Evolutionary conservation across 805 yeast species (phyloP).

Genomic region (Spathaspora girioi): DNA sequence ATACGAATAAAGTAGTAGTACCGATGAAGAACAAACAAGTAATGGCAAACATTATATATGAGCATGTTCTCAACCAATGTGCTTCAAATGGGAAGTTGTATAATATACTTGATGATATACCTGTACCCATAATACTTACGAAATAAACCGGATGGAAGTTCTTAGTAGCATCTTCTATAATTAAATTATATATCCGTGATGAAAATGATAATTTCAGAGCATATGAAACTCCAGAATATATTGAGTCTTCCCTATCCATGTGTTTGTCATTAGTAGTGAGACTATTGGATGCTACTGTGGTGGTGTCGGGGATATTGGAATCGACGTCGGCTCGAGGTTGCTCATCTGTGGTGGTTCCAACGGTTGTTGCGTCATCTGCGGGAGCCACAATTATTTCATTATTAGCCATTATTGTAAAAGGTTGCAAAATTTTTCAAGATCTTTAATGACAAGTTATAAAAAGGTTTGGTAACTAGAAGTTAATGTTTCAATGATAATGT

Average conservation of each 20-base stretch:
- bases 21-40: constrained; percentile 47
- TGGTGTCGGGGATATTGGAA: not conserved
- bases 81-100: constrained; percentile 64
- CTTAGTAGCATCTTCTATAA: constrained; percentile 6
- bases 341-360: not conserved
- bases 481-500: not conserved
- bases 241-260: constrained; percentile 7
- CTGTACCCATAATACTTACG: constrained; percentile 82
- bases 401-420: not conserved
- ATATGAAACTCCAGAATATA: constrained; percentile 3
- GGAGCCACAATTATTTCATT: not conserved
- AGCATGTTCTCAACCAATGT: constrained; percentile 53
- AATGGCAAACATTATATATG: constrained; percentile 60
- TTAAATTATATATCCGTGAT: not conserved
- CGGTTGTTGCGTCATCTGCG: not conserved
- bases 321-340: not conserved
- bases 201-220: constrained; percentile 1
- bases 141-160: constrained; percentile 54
- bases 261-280: not conserved
- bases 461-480: not conserved
- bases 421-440: not conserved
- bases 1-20: constrained; percentile 38
- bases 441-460: not conserved
- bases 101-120: constrained; percentile 62
- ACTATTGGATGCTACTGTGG: not conserved